Evolutionary conservation across 306 rosid species (phyloP), one percentile per base, ranked within the genome.

Genomic region (Cicer chorassanicum): DNA sequence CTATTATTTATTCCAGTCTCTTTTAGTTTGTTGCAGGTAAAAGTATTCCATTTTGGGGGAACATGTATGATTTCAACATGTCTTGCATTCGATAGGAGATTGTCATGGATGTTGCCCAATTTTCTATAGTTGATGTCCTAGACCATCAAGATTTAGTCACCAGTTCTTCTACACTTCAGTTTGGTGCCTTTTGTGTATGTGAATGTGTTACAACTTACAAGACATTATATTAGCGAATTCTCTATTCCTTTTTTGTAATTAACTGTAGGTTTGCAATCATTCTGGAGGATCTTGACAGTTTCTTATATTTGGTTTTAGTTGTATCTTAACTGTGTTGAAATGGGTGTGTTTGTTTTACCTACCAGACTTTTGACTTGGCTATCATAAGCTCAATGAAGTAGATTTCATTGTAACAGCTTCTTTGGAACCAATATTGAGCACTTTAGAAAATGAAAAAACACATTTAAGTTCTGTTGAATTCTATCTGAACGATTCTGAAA

Each of bases 41-140:
- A 6, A 90, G 99, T 81, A 88, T 91, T 82, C 92, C 93, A 8
- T 94, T 94, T 87, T 94, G 97, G 99, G 97, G 90, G 68, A 84
- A 84, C 40, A 93, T 94, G 75, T 84, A 70, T 74, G 90, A 91
- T 73, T 87, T 94, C 81, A 78, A 85, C 81, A 94, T 92, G 86
- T 78, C 82, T 70, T 49, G 65, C 78, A 83, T 94, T 48, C 97
- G 99, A 42, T 85, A 90, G 75, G 99, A 94, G 73, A 92, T 94
- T 71, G 73, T 90, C 49, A 76, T 69, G n/a, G 92, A 85, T 66
- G 95, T 97, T 61, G 88, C 96, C 44, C 73, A 75, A 57, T 63
- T 80, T 63, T 96, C 96, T 42, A 90, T 94, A n/a, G 96, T 91
- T 13, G 98, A 94, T 75, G 70, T 80, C 15, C 75, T 91, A 60